Evolutionary conservation across 352 stramenopile species (phyloP).

Genomic region (Globisporangium okanoganense): DNA sequence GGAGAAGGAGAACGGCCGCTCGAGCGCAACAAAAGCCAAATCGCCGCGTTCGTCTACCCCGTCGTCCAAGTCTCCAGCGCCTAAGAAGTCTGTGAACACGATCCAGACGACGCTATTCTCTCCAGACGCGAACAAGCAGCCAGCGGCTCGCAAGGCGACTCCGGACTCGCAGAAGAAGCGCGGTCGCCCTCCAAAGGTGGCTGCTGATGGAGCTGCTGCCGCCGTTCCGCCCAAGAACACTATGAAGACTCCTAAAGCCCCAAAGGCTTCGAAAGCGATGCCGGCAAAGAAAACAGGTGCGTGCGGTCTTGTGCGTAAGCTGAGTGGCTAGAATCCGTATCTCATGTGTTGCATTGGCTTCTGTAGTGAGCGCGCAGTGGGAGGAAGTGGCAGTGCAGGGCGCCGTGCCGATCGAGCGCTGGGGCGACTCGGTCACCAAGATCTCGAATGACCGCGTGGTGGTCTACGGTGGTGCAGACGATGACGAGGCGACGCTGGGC

Average conservation of each 20-base stretch:
- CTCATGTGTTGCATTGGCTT: background rate
- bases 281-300: slow-evolving; percentile 23
- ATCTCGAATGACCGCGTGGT: slow-evolving; percentile 86
- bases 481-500: slow-evolving; percentile 77
- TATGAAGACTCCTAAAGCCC: background rate
- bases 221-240: background rate
- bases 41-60: background rate
- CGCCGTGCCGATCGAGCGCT: slow-evolving; percentile 50
- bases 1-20: slow-evolving; percentile 7
- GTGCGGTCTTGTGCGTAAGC: background rate
- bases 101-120: slow-evolving; percentile 39
- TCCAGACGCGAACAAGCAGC: slow-evolving; percentile 33
- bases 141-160: slow-evolving; percentile 23
- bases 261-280: slow-evolving; percentile 11
- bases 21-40: slow-evolving; percentile 1
- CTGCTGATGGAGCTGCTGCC: background rate
- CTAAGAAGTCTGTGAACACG: slow-evolving; percentile 30
- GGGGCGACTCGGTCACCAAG: slow-evolving; percentile 88
- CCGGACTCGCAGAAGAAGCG: slow-evolving; percentile 44
- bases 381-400: slow-evolving; percentile 36
- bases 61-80: slow-evolving; percentile 8
- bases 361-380: slow-evolving; percentile 28
- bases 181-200: slow-evolving; percentile 21
- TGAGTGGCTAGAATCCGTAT: background rate
- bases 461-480: slow-evolving; percentile 90